These are phyloP conservation scores for Podila clonocystis DNA, from an alignment of 192 early-diverging fungal species.

Conservation along the genomic window DNA sequence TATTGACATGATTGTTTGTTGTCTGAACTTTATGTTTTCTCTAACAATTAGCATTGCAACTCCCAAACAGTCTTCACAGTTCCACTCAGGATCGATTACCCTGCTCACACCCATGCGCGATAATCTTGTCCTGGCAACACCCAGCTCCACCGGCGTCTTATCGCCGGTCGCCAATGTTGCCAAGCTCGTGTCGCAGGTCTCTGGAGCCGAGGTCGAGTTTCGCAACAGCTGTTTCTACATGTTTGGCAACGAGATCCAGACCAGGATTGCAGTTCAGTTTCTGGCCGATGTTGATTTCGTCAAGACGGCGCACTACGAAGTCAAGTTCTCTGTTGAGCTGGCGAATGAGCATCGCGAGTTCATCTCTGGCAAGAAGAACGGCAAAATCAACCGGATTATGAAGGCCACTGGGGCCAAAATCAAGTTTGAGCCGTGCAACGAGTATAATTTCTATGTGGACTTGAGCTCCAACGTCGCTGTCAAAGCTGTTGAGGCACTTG, in stretches of 20 bases:
- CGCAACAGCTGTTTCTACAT: constrained; percentile 67
- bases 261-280: constrained; percentile 64
- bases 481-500: constrained; percentile 69
- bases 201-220: constrained; percentile 67
- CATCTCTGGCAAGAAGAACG: constrained; percentile 87
- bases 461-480: constrained; percentile 60
- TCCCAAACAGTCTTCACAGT: constrained; percentile 33
- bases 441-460: constrained; percentile 80
- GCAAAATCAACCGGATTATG: constrained; percentile 87
- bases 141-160: constrained; percentile 8
- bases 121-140: constrained; percentile 10
- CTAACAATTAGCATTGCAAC: too few relatives aligned
- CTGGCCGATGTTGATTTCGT: constrained; percentile 62
- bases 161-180: constrained; percentile 43
- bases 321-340: constrained; percentile 75
- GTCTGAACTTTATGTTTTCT: too few relatives aligned
- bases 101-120: constrained; percentile 35
- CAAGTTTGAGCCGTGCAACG: constrained; percentile 71
- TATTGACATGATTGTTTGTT: too few relatives aligned
- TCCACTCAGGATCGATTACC: constrained; percentile 46
- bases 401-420: constrained; percentile 70
- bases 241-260: constrained; percentile 68
- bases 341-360: constrained; percentile 83
- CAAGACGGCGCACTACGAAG: constrained; percentile 62
- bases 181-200: constrained; percentile 53